A percentile compares a stretch with the other conserved stretches of the same genome.
Conservation (phyloP, 2,329 filamentous ascomycete species). For the Rutstroemia sp. region DNA sequence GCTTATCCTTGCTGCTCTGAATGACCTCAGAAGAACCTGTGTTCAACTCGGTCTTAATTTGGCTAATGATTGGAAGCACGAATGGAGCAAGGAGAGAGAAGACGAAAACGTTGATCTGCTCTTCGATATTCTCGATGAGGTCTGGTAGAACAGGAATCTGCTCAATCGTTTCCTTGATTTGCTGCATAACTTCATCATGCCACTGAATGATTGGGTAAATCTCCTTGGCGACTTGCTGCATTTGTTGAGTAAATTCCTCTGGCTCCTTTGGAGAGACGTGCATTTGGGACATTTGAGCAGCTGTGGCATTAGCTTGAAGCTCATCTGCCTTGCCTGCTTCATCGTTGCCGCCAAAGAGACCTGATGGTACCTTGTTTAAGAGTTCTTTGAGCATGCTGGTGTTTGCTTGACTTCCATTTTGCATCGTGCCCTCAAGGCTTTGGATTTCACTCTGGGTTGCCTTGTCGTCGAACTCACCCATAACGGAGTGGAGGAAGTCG, state of each 20-base stretch:
- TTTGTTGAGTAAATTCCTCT: conserved; percentile 75
- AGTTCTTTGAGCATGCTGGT: conserved; percentile 72
- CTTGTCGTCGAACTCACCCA: conserved; percentile 75
- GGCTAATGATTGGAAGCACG: conserved; percentile 74
- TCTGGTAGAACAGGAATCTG: conserved; percentile 80
- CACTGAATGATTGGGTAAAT: conserved; percentile 87
- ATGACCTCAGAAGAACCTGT: conserved; percentile 86
- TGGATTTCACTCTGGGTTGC: conserved; percentile 85
- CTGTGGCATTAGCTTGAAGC: conserved; percentile 67
- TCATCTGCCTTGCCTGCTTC: conserved; percentile 71
- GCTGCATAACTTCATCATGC: conserved; percentile 81
- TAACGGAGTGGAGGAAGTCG: conserved; percentile 87
- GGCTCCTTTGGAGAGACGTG: conserved; percentile 70
- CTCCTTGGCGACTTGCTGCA: conserved; percentile 65
- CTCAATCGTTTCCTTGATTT: conserved; percentile 70
- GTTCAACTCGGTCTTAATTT: conserved; percentile 80
- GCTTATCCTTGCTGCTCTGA: conserved; percentile 72
- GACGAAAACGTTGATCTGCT: conserved; percentile 82
- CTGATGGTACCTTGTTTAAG: conserved; percentile 72
- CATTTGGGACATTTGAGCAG: conserved; percentile 68
- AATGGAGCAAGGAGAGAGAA: conserved; percentile 89
- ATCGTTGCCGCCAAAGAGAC: conserved; percentile 69
- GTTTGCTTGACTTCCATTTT: conserved; percentile 55
- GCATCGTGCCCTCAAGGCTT: conserved; percentile 76
- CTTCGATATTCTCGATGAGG: conserved; percentile 77